These are phyloP conservation scores for Saccharata proteae DNA, from an alignment of 2,329 filamentous ascomycete genomes.

Conservation along the genomic window DNA sequence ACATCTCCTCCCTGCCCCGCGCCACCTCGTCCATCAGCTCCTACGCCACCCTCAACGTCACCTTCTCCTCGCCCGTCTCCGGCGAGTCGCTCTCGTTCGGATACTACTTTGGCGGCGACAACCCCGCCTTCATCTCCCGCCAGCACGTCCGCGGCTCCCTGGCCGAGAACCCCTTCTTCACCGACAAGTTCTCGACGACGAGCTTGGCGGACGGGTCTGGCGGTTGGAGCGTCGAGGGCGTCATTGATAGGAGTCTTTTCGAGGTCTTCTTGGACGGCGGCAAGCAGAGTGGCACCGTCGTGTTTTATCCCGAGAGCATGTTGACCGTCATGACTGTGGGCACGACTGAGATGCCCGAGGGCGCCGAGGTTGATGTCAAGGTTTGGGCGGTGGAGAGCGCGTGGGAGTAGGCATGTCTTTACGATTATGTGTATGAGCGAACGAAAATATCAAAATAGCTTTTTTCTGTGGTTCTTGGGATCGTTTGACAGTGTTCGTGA, in stretches of 20 bases:
- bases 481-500: too few relatives aligned
- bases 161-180: slow-evolving; percentile 45
- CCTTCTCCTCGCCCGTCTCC: slow-evolving; percentile 37
- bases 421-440: slow-evolving; percentile 12
- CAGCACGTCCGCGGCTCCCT: slow-evolving; percentile 37
- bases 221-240: slow-evolving; percentile 32
- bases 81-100: slow-evolving; percentile 40
- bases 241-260: slow-evolving; percentile 43
- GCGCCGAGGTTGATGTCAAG: slow-evolving; percentile 25
- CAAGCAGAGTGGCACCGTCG: slow-evolving; percentile 36
- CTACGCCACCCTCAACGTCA: slow-evolving; percentile 37
- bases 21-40: slow-evolving; percentile 16
- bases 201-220: slow-evolving; percentile 17
- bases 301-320: slow-evolving; percentile 37
- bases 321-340: slow-evolving; percentile 27
- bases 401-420: slow-evolving; percentile 22
- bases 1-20: slow-evolving; percentile 33
- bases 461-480: too few relatives aligned
- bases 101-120: slow-evolving; percentile 37
- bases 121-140: slow-evolving; percentile 40
- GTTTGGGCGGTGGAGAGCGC: slow-evolving; percentile 28
- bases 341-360: slow-evolving; percentile 23
- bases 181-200: slow-evolving; percentile 37
- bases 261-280: slow-evolving; percentile 45
- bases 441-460: too few relatives aligned